Evolutionary conservation across 192 early-diverging fungal species (phyloP), one percentile per base, ranked within the genome.

Genomic region (Coemansia umbellata): DNA sequence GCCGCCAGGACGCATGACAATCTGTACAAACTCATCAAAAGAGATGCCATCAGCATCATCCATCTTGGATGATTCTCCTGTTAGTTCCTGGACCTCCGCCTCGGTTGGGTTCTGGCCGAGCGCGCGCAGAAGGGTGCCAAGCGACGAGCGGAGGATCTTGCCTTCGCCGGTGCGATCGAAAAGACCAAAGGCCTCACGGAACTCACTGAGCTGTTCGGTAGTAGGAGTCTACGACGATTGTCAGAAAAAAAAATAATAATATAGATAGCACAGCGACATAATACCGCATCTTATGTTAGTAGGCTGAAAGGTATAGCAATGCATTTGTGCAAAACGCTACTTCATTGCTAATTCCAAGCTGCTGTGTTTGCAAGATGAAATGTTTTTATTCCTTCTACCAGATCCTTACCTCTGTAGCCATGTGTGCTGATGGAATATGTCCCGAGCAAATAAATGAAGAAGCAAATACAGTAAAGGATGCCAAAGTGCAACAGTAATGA

Each of bases 51-150:
- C 61, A 31, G 45, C 57, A 28, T 66, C 66, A 55, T 77, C 62
- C 14, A 61, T 55, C 27, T 74, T 44, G 49, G 80, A 74, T 13
- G 69, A 56, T 39, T 69, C 52, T 31, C 74, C 76, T 8, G 78
- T 69, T 18, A 89, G 72, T 31, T 87, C 81, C 37, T 63, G 67
- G 23, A 91, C 85, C 56, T 91, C 85, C 26, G 83, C 74, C 58
- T 91, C 83, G 17, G 89, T 85, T 28, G 87, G 89, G 59, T 89
- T 91, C 58, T 88, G 87, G 9, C 85, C 86, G 18, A 91, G 68
- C 40, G 87, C 87, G 39, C 89, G 86, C 55, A 91, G 61, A 35
- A 91, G 69, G 33, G 87, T 84, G 43, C 89, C 89, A 23, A 91
- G 72, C 15, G 81, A 82, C 14, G 76, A 74, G 36, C 73, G 60